These are phyloP conservation scores for Saccharomycopsis capsularis DNA, from an alignment of 805 yeast species.

Conservation along the genomic window DNA sequence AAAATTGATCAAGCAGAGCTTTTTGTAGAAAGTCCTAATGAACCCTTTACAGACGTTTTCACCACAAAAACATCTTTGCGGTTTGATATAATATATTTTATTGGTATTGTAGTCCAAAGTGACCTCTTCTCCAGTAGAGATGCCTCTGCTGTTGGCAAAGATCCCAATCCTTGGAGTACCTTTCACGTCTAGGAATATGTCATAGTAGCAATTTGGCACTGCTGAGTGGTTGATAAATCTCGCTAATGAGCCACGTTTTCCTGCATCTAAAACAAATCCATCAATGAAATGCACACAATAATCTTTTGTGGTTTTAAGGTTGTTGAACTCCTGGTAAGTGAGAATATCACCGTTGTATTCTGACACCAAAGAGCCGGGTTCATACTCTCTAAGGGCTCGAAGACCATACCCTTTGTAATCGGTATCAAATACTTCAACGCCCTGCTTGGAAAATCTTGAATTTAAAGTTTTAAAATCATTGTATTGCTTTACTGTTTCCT, in stretches of 20 bases:
- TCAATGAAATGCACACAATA: constrained; percentile 38
- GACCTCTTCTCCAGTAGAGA: constrained; percentile 37
- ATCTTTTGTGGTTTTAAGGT: constrained; percentile 31
- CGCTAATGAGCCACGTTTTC: constrained; percentile 40
- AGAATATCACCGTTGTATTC: constrained; percentile 48
- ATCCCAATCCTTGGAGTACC: constrained; percentile 37
- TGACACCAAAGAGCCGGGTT: constrained; percentile 35
- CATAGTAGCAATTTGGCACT: constrained; percentile 41
- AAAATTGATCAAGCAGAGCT: constrained; percentile 8
- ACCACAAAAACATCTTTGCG: constrained; percentile 41
- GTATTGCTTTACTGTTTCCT: neutral
- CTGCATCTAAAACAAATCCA: constrained; percentile 39
- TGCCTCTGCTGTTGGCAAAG: constrained; percentile 35
- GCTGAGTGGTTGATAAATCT: constrained; percentile 47
- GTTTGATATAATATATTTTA: constrained; percentile 37
- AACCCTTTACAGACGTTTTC: constrained; percentile 35
- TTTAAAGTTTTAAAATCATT: neutral
- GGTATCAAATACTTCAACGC: constrained; percentile 32
- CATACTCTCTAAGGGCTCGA: constrained; percentile 32
- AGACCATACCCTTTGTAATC: constrained; percentile 39
- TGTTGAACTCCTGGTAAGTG: constrained; percentile 33
- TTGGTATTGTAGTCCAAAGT: constrained; percentile 45
- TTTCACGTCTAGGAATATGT: constrained; percentile 39
- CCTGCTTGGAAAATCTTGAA: no score
- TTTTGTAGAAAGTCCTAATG: constrained; percentile 28